Evolutionary conservation across 371 early-diverging fungal species (phyloP).

Genomic region (Apophysomyces ossiformis): DNA sequence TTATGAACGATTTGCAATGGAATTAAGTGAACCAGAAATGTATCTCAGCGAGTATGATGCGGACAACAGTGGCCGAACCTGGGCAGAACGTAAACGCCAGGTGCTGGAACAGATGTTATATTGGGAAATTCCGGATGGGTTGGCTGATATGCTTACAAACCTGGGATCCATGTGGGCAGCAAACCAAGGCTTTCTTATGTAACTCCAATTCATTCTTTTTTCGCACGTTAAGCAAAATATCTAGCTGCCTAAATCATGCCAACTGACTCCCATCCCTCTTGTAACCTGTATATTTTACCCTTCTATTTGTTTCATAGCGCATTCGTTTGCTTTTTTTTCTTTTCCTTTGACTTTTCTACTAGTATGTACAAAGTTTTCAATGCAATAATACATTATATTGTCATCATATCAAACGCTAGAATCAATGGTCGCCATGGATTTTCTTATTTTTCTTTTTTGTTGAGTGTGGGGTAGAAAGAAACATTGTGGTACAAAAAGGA

Average conservation of each 20-base stretch:
- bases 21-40: conserved; percentile 33
- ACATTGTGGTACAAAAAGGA: not conserved
- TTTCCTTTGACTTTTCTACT: not conserved
- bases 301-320: not conserved
- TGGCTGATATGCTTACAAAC: conserved; percentile 30
- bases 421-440: not conserved
- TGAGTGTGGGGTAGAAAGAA: not conserved
- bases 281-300: conserved; percentile 5
- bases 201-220: not conserved
- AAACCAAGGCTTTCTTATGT: conserved; percentile 30
- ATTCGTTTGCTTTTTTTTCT: not conserved
- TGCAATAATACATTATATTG: not conserved
- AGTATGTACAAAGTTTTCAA: not conserved
- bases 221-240: not conserved
- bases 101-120: conserved; percentile 36
- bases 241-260: not conserved
- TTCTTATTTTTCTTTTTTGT: not conserved
- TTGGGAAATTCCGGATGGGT: conserved; percentile 41
- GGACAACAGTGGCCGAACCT: conserved; percentile 9
- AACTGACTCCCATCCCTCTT: not conserved
- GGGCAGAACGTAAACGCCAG: conserved; percentile 26
- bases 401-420: not conserved
- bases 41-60: conserved; percentile 12
- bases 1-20: conserved; percentile 46
- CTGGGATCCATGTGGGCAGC: conserved; percentile 41